These are phyloP conservation scores for Taphrina populina DNA, from an alignment of 1,139 yeast species.

Conservation along the genomic window DNA sequence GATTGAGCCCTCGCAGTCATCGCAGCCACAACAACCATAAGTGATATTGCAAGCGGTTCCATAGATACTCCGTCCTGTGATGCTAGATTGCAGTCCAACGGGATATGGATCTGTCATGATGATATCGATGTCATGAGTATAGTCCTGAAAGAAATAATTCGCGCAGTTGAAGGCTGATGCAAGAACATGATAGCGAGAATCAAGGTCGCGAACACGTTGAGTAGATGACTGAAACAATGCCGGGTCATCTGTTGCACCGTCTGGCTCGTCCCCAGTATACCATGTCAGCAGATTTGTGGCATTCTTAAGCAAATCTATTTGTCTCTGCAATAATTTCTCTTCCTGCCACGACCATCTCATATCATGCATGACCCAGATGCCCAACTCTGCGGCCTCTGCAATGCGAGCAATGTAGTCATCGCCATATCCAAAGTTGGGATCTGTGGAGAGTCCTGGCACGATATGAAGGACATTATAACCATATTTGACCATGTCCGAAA, in stretches of 20 bases:
- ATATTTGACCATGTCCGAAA: neutral
- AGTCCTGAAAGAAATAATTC: neutral
- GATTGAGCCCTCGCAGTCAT: conserved; percentile 2
- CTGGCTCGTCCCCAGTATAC: conserved; percentile 7
- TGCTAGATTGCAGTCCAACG: neutral
- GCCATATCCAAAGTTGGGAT: neutral
- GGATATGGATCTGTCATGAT: conserved; percentile 16
- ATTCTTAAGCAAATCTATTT: neutral
- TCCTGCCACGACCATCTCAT: conserved; percentile 9
- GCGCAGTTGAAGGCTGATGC: conserved; percentile 2
- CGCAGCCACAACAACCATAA: conserved; percentile 13
- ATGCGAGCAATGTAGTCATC: neutral
- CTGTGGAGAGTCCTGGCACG: neutral
- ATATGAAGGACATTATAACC: conserved; percentile 3
- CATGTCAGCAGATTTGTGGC: conserved; percentile 4
- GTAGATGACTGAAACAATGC: neutral
- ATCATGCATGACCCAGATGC: conserved; percentile 13
- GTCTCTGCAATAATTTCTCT: neutral
- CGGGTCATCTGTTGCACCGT: conserved; percentile 6
- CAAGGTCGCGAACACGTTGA: neutral
- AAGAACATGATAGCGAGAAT: neutral
- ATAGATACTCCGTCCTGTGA: neutral
- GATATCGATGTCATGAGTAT: conserved; percentile 2
- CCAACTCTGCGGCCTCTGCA: neutral
- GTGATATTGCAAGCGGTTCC: neutral